Conservation (phyloP, 768 basidiomycete genomes). For the Leccinum rimulosum region DNA sequence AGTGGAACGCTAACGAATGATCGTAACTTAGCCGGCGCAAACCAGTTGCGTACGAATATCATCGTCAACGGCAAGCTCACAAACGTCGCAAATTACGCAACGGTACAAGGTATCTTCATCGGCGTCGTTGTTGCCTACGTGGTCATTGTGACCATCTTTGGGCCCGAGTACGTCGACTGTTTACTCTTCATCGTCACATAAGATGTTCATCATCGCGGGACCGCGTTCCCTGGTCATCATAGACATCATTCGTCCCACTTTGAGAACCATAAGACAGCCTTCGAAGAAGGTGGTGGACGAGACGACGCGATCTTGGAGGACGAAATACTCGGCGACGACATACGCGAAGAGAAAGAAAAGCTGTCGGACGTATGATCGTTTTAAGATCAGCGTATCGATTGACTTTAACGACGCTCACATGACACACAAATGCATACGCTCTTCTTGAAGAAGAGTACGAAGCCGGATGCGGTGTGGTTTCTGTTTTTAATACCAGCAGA, state of each 20-base stretch:
- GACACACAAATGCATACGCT: neutral
- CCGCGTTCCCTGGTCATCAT: neutral
- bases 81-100: conserved; percentile 64
- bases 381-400: neutral
- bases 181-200: neutral
- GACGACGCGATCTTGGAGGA: conserved; percentile 43
- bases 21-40: conserved; percentile 50
- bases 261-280: conserved; percentile 77
- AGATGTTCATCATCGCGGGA: neutral
- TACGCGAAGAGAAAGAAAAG: conserved; percentile 23
- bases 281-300: conserved; percentile 69
- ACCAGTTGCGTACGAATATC: conserved; percentile 51
- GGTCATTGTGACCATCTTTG: conserved; percentile 71
- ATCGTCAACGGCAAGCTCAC: conserved; percentile 35
- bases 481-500: neutral
- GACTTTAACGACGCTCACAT: neutral
- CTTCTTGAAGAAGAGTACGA: neutral
- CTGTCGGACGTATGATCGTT: conserved; percentile 11
- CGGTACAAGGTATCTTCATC: conserved; percentile 85
- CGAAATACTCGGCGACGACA: neutral
- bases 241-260: conserved; percentile 79
- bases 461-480: neutral
- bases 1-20: neutral
- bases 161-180: conserved; percentile 59
- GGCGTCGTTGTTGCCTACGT: conserved; percentile 79